These are phyloP conservation scores for Aristolochia contorta DNA, from an alignment of 164 flowering plant species.

Conservation along the genomic window DNA sequence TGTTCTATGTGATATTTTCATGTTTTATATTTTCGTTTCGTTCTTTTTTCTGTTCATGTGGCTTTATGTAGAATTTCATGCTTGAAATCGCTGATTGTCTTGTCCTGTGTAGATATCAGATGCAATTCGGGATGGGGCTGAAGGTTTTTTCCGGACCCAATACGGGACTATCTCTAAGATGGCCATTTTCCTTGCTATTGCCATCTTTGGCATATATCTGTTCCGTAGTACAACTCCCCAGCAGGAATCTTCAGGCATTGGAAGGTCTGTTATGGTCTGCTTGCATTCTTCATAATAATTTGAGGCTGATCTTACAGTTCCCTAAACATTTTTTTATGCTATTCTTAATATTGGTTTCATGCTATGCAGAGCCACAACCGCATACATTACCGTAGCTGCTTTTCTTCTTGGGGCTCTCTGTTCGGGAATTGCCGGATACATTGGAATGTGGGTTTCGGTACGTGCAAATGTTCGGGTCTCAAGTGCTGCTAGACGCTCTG, in stretches of 20 bases:
- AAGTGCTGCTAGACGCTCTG: slow-evolving; percentile 98
- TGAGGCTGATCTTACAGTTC: too few species aligned
- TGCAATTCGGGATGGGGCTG: slow-evolving; percentile 99
- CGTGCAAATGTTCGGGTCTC: slow-evolving; percentile 99
- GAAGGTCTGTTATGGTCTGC: slow-evolving; percentile 41
- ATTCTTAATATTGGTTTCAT: slow-evolving; percentile 1
- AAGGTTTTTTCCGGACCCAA: slow-evolving; percentile 95
- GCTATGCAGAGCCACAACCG: slow-evolving; percentile 66
- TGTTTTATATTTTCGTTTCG: background rate
- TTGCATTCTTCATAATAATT: background rate
- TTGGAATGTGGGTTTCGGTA: slow-evolving; percentile 99
- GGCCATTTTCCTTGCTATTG: slow-evolving; percentile 72
- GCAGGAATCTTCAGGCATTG: slow-evolving; percentile 81
- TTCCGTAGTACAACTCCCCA: slow-evolving; percentile 84
- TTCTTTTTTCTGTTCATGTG: background rate
- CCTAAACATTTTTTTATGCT: too few species aligned
- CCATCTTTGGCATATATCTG: slow-evolving; percentile 69
- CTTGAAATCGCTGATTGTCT: slow-evolving; percentile 19
- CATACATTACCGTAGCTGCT: slow-evolving; percentile 85
- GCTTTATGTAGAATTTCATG: background rate
- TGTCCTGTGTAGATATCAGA: slow-evolving; percentile 70
- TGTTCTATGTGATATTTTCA: too few species aligned
- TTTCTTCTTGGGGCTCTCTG: slow-evolving; percentile 94
- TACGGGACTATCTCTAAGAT: slow-evolving; percentile 95
- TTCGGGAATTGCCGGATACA: slow-evolving; percentile 97